Conservation (phyloP, 2,329 filamentous ascomycete genomes). For the Aspergillus sp. region DNA sequence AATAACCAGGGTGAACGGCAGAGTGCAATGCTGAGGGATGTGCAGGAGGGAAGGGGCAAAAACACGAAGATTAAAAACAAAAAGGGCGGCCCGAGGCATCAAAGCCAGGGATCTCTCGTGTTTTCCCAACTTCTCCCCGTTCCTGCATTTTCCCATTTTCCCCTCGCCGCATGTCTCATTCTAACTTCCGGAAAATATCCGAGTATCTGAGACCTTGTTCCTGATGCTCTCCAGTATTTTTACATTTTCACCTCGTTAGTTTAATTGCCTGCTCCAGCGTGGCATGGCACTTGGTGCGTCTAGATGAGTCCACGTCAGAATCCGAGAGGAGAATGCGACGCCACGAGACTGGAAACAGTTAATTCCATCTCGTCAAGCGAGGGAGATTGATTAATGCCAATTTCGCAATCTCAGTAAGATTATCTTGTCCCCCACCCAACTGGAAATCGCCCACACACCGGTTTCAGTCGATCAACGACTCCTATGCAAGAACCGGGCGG, state of each 20-base stretch:
- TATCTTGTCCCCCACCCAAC: background rate
- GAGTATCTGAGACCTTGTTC: background rate
- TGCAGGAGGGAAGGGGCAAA: background rate
- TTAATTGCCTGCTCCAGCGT: background rate
- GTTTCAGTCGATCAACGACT: background rate
- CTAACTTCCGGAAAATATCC: slow-evolving; percentile 8
- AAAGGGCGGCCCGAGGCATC: background rate
- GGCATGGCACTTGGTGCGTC: background rate
- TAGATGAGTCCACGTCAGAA: background rate
- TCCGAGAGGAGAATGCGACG: background rate
- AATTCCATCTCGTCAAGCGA: background rate
- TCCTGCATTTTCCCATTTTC: background rate
- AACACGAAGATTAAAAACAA: background rate
- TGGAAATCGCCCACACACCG: background rate
- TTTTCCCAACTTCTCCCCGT: background rate
- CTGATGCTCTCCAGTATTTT: background rate
- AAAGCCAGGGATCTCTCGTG: background rate
- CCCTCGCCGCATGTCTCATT: background rate
- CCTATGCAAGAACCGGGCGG: background rate
- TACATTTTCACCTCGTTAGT: background rate
- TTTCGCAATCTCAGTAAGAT: background rate
- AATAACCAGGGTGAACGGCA: background rate
- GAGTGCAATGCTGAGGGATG: background rate
- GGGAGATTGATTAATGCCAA: background rate
- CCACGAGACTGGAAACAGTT: background rate